Evolutionary conservation across 2,329 filamentous ascomycete genomes (phyloP), one percentile per base, ranked within the genome.

Genomic region (Trichoderma citrinoviride): DNA sequence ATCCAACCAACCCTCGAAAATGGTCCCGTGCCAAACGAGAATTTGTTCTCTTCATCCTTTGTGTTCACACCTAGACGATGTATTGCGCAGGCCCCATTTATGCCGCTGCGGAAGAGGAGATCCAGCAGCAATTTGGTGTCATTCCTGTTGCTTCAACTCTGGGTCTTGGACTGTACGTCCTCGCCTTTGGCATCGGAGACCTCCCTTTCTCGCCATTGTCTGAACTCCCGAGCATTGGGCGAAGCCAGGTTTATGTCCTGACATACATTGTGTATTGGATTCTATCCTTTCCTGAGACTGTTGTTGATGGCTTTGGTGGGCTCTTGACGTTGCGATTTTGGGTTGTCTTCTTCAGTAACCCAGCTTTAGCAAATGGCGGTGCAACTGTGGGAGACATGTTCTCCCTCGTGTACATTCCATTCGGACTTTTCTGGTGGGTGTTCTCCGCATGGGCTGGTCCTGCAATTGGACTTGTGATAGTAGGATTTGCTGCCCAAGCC

Each of bases 311-410:
- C 6, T 63, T 55, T 25, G 56, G 56, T 49, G 86, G 86, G 0
- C 79, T 92, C 10, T 80, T 90, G 68, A 84, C 88, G 3, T 77
- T 87, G 2, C 81, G 87, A 1, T 89, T 89, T 74, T 74, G 89
- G 3, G 84, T 85, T 65, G 87, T 86, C 1, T 87, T 89, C 78
- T 87, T 89, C 68, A 87, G 87, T 7, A 84, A 81, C 5, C 88
- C 87, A 0, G 87, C 84, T 72, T 76, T 91, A 4, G 87, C 87
- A 0, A 88, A 82, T 0, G 82, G 81, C 5, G 82, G 78, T 19
- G 82, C 82, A 1, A 80, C 81, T 0, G 75, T 83, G 0, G 78
- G 78, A 55, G 82, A 85, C 66, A 80, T 84, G 71, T 86, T 84
- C 70, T 81, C 78, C 15, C 82, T 85, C n/a, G 77, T 84, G 67